A percentile compares a stretch with the other conserved stretches of the same genome.
These are phyloP conservation scores for Priceomyces fermenticarens DNA, from an alignment of 805 yeast genomes.

Conservation along the genomic window DNA sequence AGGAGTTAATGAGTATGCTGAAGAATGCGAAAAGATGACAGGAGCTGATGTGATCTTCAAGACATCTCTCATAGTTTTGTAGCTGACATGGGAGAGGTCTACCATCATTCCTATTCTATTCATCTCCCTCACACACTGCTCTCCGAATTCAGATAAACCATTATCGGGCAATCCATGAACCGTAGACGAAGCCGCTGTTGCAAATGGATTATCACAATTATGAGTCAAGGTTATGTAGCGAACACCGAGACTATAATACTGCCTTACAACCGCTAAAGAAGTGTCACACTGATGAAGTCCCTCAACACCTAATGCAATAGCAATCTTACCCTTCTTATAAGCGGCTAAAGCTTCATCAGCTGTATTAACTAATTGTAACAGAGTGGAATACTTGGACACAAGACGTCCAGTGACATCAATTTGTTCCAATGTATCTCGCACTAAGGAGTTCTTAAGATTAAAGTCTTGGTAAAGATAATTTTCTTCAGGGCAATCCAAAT, in stretches of 20 bases:
- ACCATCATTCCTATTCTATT: constrained; percentile 53
- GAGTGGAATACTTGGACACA: constrained; percentile 36
- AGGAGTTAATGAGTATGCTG: constrained; percentile 37
- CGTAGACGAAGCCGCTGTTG: constrained; percentile 50
- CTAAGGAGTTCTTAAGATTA: constrained; percentile 40
- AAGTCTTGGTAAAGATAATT: constrained; percentile 42
- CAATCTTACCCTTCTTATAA: constrained; percentile 33
- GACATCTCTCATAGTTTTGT: constrained; percentile 46
- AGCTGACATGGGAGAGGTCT: constrained; percentile 48
- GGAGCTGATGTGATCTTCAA: constrained; percentile 41
- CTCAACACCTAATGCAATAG: constrained; percentile 51
- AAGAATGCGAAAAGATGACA: constrained; percentile 49
- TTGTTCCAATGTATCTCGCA: constrained; percentile 53
- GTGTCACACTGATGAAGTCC: constrained; percentile 53
- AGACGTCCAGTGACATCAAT: constrained; percentile 49
- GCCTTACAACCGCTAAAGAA: constrained; percentile 48
- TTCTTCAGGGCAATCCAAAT: constrained; percentile 43
- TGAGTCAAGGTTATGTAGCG: constrained; percentile 53
- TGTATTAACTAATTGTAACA: constrained; percentile 37
- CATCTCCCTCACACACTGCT: constrained; percentile 44
- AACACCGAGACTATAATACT: constrained; percentile 50
- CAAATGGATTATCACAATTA: constrained; percentile 57
- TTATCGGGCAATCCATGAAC: constrained; percentile 43
- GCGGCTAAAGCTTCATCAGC: constrained; percentile 39
- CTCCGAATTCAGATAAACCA: constrained; percentile 43